These are phyloP conservation scores for Metarhizium humberi DNA, from an alignment of 2,329 filamentous ascomycete species.

Conservation along the genomic window DNA sequence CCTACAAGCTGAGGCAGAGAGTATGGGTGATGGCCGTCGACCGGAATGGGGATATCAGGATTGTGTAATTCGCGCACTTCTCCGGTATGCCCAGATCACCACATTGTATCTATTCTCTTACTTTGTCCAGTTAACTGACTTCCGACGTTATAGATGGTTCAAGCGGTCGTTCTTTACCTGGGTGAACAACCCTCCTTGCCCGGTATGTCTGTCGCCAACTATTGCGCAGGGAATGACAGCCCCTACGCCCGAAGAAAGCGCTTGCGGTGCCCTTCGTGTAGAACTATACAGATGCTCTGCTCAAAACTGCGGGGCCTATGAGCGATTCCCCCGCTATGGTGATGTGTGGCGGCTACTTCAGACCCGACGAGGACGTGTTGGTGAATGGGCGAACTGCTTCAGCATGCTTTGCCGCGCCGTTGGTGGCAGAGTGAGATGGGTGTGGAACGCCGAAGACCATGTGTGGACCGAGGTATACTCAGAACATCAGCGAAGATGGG, in stretches of 20 bases:
- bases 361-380: constrained; percentile 74
- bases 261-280: constrained; percentile 76
- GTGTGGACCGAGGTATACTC: constrained; percentile 98
- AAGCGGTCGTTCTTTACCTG: constrained; percentile 91
- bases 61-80: constrained; percentile 80
- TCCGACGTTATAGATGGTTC: constrained; percentile 56
- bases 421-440: constrained; percentile 85
- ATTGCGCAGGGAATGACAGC: constrained; percentile 74
- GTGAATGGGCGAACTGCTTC: constrained; percentile 98
- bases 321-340: constrained; percentile 88
- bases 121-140: constrained; percentile 11
- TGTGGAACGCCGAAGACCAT: constrained; percentile 96
- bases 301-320: constrained; percentile 63
- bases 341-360: constrained; percentile 91
- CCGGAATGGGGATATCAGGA: constrained; percentile 97
- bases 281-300: constrained; percentile 86
- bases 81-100: constrained; percentile 50
- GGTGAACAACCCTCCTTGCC: constrained; percentile 90
- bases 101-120: neutral
- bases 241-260: constrained; percentile 80
- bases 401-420: constrained; percentile 95
- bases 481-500: constrained; percentile 84
- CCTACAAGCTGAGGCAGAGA: constrained; percentile 77
- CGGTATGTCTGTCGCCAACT: constrained; percentile 72
- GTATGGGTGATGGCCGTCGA: constrained; percentile 69